These are phyloP conservation scores for Fusarium praegraminearum DNA, from an alignment of 2,329 filamentous ascomycete genomes.

Conservation along the genomic window DNA sequence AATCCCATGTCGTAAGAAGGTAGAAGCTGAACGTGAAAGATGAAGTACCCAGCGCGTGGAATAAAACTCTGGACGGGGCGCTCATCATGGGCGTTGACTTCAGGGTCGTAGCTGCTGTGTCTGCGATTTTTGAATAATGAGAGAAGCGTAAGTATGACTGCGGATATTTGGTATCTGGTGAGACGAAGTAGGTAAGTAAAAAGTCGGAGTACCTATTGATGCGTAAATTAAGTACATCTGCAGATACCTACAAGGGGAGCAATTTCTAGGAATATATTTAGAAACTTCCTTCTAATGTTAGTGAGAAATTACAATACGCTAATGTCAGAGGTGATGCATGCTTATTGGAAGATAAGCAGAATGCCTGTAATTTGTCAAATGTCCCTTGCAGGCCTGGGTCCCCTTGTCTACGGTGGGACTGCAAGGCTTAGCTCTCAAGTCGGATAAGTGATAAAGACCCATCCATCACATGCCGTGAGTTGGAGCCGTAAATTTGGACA, in stretches of 20 bases:
- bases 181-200: no score
- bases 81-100: neutral
- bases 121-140: no score
- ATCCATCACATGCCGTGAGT: no score
- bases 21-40: conserved; percentile 16
- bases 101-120: neutral
- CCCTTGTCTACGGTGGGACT: neutral
- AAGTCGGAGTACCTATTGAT: no score
- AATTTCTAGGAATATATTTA: no score
- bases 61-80: no score
- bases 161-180: neutral
- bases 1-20: conserved; percentile 12
- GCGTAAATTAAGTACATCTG: no score
- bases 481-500: no score
- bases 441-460: neutral
- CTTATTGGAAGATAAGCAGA: neutral
- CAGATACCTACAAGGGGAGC: no score
- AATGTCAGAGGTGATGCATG: neutral
- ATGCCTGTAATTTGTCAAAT: neutral
- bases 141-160: no score
- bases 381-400: neutral
- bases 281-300: no score
- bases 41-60: neutral
- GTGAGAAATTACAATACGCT: neutral
- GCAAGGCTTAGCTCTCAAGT: neutral